These are phyloP conservation scores for Nicotiana otophora DNA, from an alignment of 257 asterid species.

Conservation along the genomic window DNA sequence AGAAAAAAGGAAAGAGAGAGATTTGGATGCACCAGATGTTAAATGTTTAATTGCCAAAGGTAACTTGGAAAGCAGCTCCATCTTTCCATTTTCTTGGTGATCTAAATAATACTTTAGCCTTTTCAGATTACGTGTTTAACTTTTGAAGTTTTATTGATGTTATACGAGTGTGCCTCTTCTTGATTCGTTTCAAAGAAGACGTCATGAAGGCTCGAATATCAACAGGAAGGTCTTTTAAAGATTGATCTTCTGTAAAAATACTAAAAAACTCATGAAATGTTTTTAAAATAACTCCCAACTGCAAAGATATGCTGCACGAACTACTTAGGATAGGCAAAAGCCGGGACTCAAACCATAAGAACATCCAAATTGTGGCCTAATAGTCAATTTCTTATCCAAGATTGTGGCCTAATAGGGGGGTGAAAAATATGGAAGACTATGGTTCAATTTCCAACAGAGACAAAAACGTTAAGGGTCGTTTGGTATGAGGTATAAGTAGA, in stretches of 20 bases:
- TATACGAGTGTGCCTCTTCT: neutral
- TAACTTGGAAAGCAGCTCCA: conserved; percentile 16
- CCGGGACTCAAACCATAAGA: too few relatives aligned
- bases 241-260: neutral
- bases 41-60: neutral
- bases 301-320: neutral
- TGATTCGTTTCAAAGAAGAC: neutral
- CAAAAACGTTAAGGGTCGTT: too few relatives aligned
- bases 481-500: too few relatives aligned
- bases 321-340: too few relatives aligned
- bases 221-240: neutral
- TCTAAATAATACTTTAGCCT: conserved; percentile 7
- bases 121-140: neutral
- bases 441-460: too few relatives aligned
- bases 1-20: conserved; percentile 3
- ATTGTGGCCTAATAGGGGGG: too few relatives aligned
- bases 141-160: neutral
- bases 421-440: too few relatives aligned
- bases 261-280: too few relatives aligned
- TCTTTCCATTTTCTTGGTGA: conserved; percentile 13
- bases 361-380: too few relatives aligned
- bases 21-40: conserved; percentile 1
- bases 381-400: too few relatives aligned
- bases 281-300: too few relatives aligned
- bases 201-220: neutral